Evolutionary conservation across 441 rosid species (phyloP).

Genomic region (Codiaeum variegatum): DNA sequence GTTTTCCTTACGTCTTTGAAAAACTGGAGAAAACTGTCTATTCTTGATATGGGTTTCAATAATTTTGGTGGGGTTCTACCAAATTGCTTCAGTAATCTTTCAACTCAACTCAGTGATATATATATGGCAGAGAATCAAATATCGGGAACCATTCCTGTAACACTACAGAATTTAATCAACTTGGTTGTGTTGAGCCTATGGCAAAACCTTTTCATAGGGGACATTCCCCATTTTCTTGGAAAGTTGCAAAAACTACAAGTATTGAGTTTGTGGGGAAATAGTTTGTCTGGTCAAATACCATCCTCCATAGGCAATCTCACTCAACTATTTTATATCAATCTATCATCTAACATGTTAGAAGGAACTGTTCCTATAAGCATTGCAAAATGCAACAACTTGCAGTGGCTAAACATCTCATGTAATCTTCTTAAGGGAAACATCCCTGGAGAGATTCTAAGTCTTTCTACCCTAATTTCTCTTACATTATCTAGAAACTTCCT

Average conservation of each 20-base stretch:
- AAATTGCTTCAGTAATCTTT: not conserved
- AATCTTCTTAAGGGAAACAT: conserved; percentile 11
- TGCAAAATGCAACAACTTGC: not conserved
- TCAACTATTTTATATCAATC: not conserved
- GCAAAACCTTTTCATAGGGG: not conserved
- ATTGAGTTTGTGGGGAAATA: not conserved
- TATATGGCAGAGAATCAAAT: not conserved
- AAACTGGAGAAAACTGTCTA: not conserved
- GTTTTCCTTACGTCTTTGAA: not conserved
- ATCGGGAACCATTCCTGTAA: not conserved
- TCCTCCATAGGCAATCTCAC: conserved; percentile 30
- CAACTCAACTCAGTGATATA: not conserved
- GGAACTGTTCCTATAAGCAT: conserved; percentile 18
- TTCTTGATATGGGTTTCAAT: not conserved
- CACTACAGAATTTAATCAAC: not conserved
- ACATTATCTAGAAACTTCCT: conserved; percentile 21
- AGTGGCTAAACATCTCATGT: not conserved
- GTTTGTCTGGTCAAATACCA: conserved; percentile 20
- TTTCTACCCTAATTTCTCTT: not conserved
- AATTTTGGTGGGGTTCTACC: conserved; percentile 1
- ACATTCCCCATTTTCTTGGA: not conserved
- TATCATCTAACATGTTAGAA: conserved; percentile 6
- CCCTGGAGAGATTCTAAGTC: not conserved
- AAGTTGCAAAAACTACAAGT: not conserved
- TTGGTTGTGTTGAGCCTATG: not conserved